Conservation (phyloP, 805 yeast genomes). For the Metschnikowia gruessii region DNA sequence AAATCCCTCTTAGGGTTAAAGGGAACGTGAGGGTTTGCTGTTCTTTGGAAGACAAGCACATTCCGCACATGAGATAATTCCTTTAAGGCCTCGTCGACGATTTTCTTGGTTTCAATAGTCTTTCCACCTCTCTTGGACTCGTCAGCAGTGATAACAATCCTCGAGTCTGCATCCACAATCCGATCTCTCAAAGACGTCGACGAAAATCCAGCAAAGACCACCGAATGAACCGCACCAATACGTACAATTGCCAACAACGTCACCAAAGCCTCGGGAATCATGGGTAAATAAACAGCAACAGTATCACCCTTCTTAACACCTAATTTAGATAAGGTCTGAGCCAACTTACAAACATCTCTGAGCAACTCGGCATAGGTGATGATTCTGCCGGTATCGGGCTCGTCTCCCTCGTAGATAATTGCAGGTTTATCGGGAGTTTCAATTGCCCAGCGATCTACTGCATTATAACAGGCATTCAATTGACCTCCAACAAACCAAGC, state of each 20-base stretch:
- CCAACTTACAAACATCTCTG: slow-evolving; percentile 79
- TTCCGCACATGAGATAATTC: slow-evolving; percentile 72
- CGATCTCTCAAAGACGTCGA: slow-evolving; percentile 91
- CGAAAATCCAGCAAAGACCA: slow-evolving; percentile 94
- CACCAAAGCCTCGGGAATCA: slow-evolving; percentile 95
- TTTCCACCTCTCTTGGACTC: slow-evolving; percentile 96
- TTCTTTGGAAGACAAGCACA: slow-evolving; percentile 85
- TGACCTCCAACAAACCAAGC: slow-evolving; percentile 91
- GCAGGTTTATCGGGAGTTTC: slow-evolving; percentile 81
- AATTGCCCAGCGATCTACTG: slow-evolving; percentile 94
- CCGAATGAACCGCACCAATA: slow-evolving; percentile 95
- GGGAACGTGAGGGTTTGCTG: slow-evolving; percentile 70
- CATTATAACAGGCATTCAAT: slow-evolving; percentile 88
- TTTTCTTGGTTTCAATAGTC: slow-evolving; percentile 84
- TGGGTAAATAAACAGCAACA: slow-evolving; percentile 94
- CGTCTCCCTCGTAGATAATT: slow-evolving; percentile 91
- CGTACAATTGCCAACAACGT: slow-evolving; percentile 93
- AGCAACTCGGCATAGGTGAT: slow-evolving; percentile 86
- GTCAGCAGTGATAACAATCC: slow-evolving; percentile 88
- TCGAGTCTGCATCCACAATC: slow-evolving; percentile 80
- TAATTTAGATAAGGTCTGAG: slow-evolving; percentile 75
- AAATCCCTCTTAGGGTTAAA: slow-evolving; percentile 79
- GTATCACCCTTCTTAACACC: slow-evolving; percentile 95
- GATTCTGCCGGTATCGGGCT: slow-evolving; percentile 64
- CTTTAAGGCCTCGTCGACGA: slow-evolving; percentile 90